Evolutionary conservation across 176 grass and related monocot genomes (phyloP).

Genomic region (Dendrocalamus sinicus): DNA sequence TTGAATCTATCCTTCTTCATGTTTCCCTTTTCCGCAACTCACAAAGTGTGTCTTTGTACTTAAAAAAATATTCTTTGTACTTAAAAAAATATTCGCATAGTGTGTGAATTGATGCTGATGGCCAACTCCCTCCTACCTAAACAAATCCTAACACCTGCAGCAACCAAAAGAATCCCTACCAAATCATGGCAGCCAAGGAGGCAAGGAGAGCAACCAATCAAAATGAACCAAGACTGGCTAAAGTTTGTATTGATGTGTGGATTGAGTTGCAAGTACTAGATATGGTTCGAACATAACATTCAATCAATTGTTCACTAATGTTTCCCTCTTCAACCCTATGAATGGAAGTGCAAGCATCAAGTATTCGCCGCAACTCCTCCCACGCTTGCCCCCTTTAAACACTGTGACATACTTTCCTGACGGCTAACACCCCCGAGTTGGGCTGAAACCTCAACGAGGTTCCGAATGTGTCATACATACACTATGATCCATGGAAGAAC

Average conservation of each 20-base stretch:
- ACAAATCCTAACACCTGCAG: slow-evolving; percentile 25
- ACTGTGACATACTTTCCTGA: neutral
- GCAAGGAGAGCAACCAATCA: neutral
- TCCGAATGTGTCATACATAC: neutral
- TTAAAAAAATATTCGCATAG: neutral
- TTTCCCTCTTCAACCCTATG: neutral
- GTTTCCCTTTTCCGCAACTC: neutral
- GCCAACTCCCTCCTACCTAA: slow-evolving; percentile 42
- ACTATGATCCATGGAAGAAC: neutral
- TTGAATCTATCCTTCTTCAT: neutral
- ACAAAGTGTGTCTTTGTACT: neutral
- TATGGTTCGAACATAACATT: neutral
- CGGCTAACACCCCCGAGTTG: neutral
- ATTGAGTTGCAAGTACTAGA: neutral
- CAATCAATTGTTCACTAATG: neutral
- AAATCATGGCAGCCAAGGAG: neutral
- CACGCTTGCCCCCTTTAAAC: neutral
- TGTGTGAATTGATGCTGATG: slow-evolving; percentile 13
- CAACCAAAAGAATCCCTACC: neutral
- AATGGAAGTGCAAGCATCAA: slow-evolving; percentile 9
- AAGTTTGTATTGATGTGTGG: neutral
- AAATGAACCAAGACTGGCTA: neutral
- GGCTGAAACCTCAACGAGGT: neutral
- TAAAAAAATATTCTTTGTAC: neutral
- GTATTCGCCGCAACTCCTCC: neutral